Conservation (phyloP, 768 basidiomycete species). For the Lactifluus volemus region DNA sequence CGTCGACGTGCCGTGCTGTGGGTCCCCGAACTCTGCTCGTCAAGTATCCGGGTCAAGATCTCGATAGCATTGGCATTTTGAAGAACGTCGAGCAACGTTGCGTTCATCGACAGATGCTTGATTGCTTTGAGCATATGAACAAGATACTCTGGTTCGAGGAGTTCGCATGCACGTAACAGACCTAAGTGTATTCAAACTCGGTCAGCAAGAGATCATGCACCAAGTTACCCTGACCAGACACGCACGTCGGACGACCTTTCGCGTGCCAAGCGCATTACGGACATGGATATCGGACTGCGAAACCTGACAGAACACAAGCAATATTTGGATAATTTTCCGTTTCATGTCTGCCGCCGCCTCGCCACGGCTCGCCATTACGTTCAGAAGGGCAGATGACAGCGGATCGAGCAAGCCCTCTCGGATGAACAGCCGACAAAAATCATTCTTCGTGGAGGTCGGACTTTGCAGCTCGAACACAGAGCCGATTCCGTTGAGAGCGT, state of each 20-base stretch:
- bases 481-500: slow-evolving; percentile 89
- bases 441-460: slow-evolving; percentile 86
- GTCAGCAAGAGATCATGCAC: neutral
- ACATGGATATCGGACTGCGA: slow-evolving; percentile 95
- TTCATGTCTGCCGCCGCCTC: slow-evolving; percentile 65
- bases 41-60: slow-evolving; percentile 76
- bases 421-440: slow-evolving; percentile 98
- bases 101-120: slow-evolving; percentile 93
- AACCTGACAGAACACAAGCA: slow-evolving; percentile 89
- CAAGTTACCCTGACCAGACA: slow-evolving; percentile 10
- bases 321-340: slow-evolving; percentile 80
- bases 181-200: slow-evolving; percentile 37
- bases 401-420: slow-evolving; percentile 93
- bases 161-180: slow-evolving; percentile 75
- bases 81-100: slow-evolving; percentile 81
- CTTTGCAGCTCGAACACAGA: slow-evolving; percentile 95
- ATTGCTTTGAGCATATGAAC: slow-evolving; percentile 89
- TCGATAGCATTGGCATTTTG: slow-evolving; percentile 96
- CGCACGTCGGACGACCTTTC: slow-evolving; percentile 86
- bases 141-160: slow-evolving; percentile 81
- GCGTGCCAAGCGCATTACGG: slow-evolving; percentile 81
- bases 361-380: slow-evolving; percentile 73
- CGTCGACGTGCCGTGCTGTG: slow-evolving; percentile 62
- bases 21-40: slow-evolving; percentile 67
- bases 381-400: slow-evolving; percentile 78